These are phyloP conservation scores for Herpetomonas muscarum DNA, from an alignment of 208 protist genomes.

Conservation along the genomic window DNA sequence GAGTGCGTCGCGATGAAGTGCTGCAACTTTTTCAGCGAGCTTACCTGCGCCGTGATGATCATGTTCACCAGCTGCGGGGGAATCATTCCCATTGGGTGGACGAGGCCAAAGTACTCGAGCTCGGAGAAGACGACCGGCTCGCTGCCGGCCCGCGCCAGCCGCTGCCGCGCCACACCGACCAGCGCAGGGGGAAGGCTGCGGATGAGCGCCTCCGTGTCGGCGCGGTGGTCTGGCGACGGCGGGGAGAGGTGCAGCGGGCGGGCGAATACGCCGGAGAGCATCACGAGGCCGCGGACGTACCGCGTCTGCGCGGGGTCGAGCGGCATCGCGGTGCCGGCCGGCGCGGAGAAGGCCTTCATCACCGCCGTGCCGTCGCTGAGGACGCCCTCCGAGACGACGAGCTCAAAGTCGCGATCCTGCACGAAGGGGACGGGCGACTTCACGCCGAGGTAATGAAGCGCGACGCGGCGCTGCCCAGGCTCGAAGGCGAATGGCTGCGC, in stretches of 20 bases:
- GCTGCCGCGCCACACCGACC: background rate
- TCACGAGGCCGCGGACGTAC: conserved; percentile 59
- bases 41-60: conserved; percentile 54
- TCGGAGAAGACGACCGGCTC: conserved; percentile 27
- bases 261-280: conserved; percentile 63
- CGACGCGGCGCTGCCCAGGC: conserved; percentile 60
- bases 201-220: conserved; percentile 1
- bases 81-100: conserved; percentile 75
- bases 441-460: conserved; percentile 66
- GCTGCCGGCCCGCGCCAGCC: background rate
- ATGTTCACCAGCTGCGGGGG: conserved; percentile 62
- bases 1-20: conserved; percentile 39
- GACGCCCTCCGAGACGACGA: conserved; percentile 65
- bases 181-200: conserved; percentile 5
- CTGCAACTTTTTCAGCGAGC: conserved; percentile 39
- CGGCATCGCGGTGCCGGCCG: conserved; percentile 46
- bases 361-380: conserved; percentile 41
- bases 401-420: conserved; percentile 73
- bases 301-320: conserved; percentile 51
- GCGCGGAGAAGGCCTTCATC: conserved; percentile 71
- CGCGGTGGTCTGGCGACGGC: conserved; percentile 1
- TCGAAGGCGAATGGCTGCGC: conserved; percentile 15
- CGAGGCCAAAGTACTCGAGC: conserved; percentile 64
- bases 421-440: conserved; percentile 55
- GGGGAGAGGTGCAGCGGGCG: conserved; percentile 21